A percentile compares a stretch with the other conserved stretches of the same genome.
phyloP scores from a whole-genome alignment of 768 basidiomycete genomes.

The Amanita molliuscula region DNA sequence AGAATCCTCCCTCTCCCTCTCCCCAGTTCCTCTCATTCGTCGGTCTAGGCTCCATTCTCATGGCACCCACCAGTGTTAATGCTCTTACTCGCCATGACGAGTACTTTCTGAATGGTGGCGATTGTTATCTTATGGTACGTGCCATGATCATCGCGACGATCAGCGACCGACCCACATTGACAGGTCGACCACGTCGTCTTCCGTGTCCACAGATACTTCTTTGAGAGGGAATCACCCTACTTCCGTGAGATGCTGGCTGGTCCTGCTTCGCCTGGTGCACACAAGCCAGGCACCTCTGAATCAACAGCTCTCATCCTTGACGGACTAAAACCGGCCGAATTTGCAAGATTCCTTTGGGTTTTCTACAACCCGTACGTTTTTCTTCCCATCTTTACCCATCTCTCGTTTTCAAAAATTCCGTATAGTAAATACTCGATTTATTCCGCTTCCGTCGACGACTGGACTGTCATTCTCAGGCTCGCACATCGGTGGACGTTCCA shows the following conservation, averaged over 20 bases:
- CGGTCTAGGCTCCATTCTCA: conserved; percentile 15
- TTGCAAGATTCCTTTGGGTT: conserved; percentile 40
- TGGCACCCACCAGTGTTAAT: conserved; percentile 14
- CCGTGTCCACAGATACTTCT: conserved; percentile 45
- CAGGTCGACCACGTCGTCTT: conserved; percentile 46
- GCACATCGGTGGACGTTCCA: conserved; percentile 34
- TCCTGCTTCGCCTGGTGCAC: conserved; percentile 21
- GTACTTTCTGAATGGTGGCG: conserved; percentile 43
- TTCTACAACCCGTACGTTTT: conserved; percentile 44
- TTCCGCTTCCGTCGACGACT: conserved; percentile 30
- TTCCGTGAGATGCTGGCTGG: conserved; percentile 27
- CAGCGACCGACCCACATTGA: not conserved
- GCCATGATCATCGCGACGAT: not conserved
- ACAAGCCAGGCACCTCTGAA: conserved; percentile 26
- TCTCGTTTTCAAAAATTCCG: not conserved
- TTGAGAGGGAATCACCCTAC: conserved; percentile 36
- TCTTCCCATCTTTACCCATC: conserved; percentile 9
- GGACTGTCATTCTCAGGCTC: conserved; percentile 46
- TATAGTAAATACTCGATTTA: conserved; percentile 25
- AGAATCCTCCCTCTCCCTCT: conserved; percentile 23
- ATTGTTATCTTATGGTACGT: conserved; percentile 41
- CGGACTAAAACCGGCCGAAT: conserved; percentile 25
- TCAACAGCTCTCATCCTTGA: conserved; percentile 30
- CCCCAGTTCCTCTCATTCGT: conserved; percentile 16
- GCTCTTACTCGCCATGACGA: conserved; percentile 21